Evolutionary conservation across 2,329 filamentous ascomycete genomes (phyloP).

Genomic region (Neonectria neomacrospora): DNA sequence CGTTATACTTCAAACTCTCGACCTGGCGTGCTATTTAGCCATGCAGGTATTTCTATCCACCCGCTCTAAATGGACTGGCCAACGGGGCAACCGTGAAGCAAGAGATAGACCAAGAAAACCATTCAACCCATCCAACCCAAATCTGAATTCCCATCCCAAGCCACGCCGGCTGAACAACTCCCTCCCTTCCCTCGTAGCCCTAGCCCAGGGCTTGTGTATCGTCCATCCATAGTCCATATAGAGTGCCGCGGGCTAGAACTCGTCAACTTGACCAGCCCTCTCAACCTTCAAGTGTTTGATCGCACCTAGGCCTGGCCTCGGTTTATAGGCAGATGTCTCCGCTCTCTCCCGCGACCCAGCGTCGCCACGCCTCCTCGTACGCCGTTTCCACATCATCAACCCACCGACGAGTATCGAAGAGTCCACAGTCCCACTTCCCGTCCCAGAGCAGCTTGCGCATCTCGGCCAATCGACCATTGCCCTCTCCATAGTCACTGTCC

Average conservation of each 20-base stretch:
- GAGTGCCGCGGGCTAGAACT: neutral
- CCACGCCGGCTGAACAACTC: slow-evolving; percentile 7
- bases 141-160: neutral
- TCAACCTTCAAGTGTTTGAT: neutral
- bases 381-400: slow-evolving; percentile 88
- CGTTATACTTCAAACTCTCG: slow-evolving; percentile 17
- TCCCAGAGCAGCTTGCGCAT: slow-evolving; percentile 85
- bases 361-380: slow-evolving; percentile 87
- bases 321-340: slow-evolving; percentile 86
- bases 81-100: slow-evolving; percentile 4
- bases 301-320: neutral
- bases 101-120: slow-evolving; percentile 6
- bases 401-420: slow-evolving; percentile 94
- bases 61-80: slow-evolving; percentile 15
- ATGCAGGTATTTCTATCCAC: slow-evolving; percentile 18
- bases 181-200: neutral
- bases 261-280: neutral
- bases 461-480: slow-evolving; percentile 77
- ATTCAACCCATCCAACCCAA: slow-evolving; percentile 1
- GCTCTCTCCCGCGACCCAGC: slow-evolving; percentile 87
- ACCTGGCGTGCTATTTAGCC: slow-evolving; percentile 12
- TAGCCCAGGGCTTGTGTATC: neutral
- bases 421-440: slow-evolving; percentile 83
- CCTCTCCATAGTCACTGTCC: slow-evolving; percentile 60
- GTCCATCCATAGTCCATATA: neutral